phyloP scores from a whole-genome alignment of 2,329 filamentous ascomycete species.

The Delphinella strobiligena region DNA sequence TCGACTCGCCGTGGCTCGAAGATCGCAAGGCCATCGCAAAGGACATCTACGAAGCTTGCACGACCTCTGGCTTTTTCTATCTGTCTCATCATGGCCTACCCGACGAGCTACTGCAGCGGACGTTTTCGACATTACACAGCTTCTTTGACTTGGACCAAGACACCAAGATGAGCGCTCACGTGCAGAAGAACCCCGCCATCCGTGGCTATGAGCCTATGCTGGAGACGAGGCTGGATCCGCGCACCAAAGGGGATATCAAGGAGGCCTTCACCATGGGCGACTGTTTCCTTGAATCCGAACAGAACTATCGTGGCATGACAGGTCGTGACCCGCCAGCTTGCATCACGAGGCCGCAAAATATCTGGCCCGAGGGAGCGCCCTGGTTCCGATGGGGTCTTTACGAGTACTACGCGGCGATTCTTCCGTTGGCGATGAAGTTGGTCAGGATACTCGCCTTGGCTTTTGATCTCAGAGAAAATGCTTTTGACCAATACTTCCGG shows the following conservation, averaged over 20 bases:
- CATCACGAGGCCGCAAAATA: slow-evolving; percentile 20
- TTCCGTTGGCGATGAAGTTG: slow-evolving; percentile 22
- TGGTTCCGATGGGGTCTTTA: slow-evolving; percentile 23
- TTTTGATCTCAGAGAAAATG: slow-evolving; percentile 20
- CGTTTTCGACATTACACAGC: slow-evolving; percentile 1
- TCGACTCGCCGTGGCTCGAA: slow-evolving; percentile 4
- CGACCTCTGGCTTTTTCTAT: slow-evolving; percentile 10
- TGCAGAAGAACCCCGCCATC: slow-evolving; percentile 23
- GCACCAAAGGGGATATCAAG: slow-evolving; percentile 19
- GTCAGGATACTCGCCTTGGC: slow-evolving; percentile 22
- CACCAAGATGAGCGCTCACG: slow-evolving; percentile 25
- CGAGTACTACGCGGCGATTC: slow-evolving; percentile 21
- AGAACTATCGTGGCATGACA: slow-evolving; percentile 14
- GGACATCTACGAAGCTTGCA: slow-evolving; percentile 23
- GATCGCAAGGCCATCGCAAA: slow-evolving; percentile 8
- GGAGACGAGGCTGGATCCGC: slow-evolving; percentile 24
- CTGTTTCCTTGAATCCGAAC: slow-evolving; percentile 25
- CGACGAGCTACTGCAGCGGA: not conserved
- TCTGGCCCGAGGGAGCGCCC: slow-evolving; percentile 18
- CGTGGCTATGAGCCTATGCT: slow-evolving; percentile 25
- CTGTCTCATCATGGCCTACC: slow-evolving; percentile 4
- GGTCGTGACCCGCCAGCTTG: slow-evolving; percentile 4
- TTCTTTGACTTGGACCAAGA: slow-evolving; percentile 15
- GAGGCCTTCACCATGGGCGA: slow-evolving; percentile 29
- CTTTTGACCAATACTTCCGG: slow-evolving; percentile 22